phyloP scores from a whole-genome alignment of 192 early-diverging fungal genomes.

The Thamnidium elegans region DNA sequence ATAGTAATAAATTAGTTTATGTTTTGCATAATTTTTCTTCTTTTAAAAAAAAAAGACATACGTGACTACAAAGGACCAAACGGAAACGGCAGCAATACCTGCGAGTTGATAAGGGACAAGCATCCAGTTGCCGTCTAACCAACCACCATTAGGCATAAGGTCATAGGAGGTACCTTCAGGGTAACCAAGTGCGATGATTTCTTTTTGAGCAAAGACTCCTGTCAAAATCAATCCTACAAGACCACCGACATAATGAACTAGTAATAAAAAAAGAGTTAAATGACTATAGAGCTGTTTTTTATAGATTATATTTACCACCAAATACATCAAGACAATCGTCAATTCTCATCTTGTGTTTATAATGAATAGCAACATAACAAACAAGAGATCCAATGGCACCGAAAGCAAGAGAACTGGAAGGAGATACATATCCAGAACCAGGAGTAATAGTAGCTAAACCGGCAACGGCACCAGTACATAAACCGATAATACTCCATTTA shows the following conservation, averaged over 20 bases:
- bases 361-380: constrained; percentile 63
- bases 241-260: constrained; percentile 70
- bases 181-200: constrained; percentile 63
- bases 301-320: constrained; percentile 44
- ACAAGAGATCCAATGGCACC: constrained; percentile 64
- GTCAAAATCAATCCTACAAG: constrained; percentile 80
- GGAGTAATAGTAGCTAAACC: constrained; percentile 92
- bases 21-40: background rate
- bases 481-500: constrained; percentile 79
- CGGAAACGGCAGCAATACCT: constrained; percentile 66
- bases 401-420: constrained; percentile 73
- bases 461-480: constrained; percentile 87
- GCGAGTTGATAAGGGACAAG: constrained; percentile 77
- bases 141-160: constrained; percentile 61
- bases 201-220: constrained; percentile 81
- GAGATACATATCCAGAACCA: constrained; percentile 72
- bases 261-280: background rate
- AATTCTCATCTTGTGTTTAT: constrained; percentile 66
- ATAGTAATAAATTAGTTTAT: background rate
- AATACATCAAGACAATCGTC: constrained; percentile 85
- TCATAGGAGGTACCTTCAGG: constrained; percentile 38
- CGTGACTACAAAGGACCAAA: constrained; percentile 78
- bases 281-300: constrained; percentile 21
- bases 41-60: background rate
- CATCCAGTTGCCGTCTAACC: constrained; percentile 78